phyloP scores from a whole-genome alignment of 78 protist species.

The Bodo saltans region DNA sequence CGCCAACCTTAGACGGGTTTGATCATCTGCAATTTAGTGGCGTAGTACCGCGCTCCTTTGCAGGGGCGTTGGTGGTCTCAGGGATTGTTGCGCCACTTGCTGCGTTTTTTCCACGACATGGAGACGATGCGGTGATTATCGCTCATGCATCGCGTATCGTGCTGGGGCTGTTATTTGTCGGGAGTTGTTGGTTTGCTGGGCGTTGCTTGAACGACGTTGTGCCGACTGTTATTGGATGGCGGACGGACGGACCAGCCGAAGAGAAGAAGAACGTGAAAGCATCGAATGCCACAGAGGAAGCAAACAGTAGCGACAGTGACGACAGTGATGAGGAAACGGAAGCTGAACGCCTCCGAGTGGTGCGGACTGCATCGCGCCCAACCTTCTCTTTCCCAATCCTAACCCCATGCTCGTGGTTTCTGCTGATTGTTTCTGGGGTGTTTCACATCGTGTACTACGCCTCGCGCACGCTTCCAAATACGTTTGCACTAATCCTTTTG shows the following conservation, averaged over 20 bases:
- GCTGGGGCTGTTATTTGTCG: slow-evolving; percentile 29
- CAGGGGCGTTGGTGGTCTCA: slow-evolving; percentile 62
- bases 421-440: slow-evolving; percentile 39
- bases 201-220: neutral
- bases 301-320: too few species aligned
- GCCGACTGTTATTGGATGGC: too few species aligned
- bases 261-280: too few species aligned
- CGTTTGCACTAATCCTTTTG: slow-evolving; percentile 66
- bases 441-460: slow-evolving; percentile 78
- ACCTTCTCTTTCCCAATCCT: too few species aligned
- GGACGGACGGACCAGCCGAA: too few species aligned
- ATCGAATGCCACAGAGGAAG: too few species aligned
- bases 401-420: slow-evolving; percentile 13
- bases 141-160: neutral
- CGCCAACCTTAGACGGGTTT: slow-evolving; percentile 28
- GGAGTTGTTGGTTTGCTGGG: neutral
- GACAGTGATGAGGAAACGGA: neutral
- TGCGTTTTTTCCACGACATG: too few species aligned
- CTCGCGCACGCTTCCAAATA: slow-evolving; percentile 80
- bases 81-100: slow-evolving; percentile 20
- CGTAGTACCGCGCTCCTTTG: slow-evolving; percentile 86
- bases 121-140: neutral
- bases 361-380: neutral
- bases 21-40: slow-evolving; percentile 86
- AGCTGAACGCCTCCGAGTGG: neutral